A percentile compares a stretch with the other conserved stretches of the same genome.
Evolutionary conservation across 306 rosid genomes (phyloP).

Genomic region (Parietaria judaica): DNA sequence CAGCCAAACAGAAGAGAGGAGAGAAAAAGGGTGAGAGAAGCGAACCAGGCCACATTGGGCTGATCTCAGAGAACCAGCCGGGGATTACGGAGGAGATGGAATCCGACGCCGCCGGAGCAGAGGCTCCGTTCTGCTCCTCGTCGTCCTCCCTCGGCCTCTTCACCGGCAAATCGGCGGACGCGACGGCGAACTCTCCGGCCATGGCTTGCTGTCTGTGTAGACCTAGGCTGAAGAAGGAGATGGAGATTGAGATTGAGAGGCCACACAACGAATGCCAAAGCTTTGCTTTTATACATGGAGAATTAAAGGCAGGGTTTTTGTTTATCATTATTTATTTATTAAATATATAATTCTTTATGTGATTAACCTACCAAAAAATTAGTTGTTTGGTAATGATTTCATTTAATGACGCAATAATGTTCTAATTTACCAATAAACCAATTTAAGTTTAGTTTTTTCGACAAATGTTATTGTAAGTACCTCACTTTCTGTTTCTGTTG

Average conservation of each 20-base stretch:
- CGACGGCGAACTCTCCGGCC: slow-evolving; percentile 45
- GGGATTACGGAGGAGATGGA: slow-evolving; percentile 63
- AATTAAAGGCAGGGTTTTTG: neutral
- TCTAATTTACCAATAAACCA: too few species aligned
- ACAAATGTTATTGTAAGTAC: too few species aligned
- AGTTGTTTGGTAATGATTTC: too few species aligned
- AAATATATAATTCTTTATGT: too few species aligned
- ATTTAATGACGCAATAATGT: too few species aligned
- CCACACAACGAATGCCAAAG: neutral
- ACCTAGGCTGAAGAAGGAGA: too few species aligned
- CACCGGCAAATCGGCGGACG: slow-evolving; percentile 34
- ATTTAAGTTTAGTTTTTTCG: too few species aligned
- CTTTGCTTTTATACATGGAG: neutral
- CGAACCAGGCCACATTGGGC: slow-evolving; percentile 99
- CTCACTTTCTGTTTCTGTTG: too few species aligned
- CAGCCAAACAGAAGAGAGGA: slow-evolving; percentile 5
- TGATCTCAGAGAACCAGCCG: slow-evolving; percentile 97
- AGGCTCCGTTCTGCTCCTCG: slow-evolving; percentile 50
- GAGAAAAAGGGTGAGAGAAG: slow-evolving; percentile 14
- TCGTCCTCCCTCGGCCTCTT: slow-evolving; percentile 59
- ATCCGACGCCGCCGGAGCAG: slow-evolving; percentile 27
- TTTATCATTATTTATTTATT: too few species aligned
- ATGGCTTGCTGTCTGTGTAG: slow-evolving; percentile 17
- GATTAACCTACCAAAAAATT: too few species aligned
- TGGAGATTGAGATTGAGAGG: neutral